A percentile compares a stretch with the other conserved stretches of the same genome.
Evolutionary conservation across 352 stramenopile genomes (phyloP).

Genomic region (Globisporangium sylvaticum): DNA sequence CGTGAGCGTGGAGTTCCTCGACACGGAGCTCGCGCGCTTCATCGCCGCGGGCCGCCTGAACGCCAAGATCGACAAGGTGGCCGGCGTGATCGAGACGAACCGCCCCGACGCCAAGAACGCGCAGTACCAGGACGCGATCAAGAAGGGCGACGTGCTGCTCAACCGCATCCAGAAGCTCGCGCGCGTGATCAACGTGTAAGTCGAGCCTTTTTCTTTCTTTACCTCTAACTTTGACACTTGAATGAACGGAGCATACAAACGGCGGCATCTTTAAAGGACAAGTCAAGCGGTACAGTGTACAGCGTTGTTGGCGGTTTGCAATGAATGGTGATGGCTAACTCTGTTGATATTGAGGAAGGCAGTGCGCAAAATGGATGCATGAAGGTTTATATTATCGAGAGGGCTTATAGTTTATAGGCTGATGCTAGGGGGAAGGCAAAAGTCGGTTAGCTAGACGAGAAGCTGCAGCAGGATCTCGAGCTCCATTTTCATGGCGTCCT

Average conservation of each 20-base stretch:
- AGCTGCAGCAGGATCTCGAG: conserved; percentile 46
- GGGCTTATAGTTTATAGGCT: background rate
- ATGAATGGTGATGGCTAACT: background rate
- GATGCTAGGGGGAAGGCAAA: background rate
- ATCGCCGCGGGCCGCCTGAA: conserved; percentile 96
- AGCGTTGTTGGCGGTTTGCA: background rate
- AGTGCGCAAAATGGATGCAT: background rate
- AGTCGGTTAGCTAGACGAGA: conserved; percentile 22
- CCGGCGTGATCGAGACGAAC: conserved; percentile 98
- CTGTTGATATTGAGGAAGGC: background rate
- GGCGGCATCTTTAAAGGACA: background rate
- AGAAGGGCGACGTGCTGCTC: conserved; percentile 97
- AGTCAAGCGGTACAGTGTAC: no score
- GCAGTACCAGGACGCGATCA: conserved; percentile 98
- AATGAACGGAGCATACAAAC: background rate
- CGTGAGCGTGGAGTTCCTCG: conserved; percentile 92
- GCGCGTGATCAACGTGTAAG: conserved; percentile 93
- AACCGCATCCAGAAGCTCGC: conserved; percentile 99
- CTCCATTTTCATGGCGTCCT: conserved; percentile 53
- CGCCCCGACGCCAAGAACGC: conserved; percentile 97
- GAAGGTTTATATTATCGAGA: background rate
- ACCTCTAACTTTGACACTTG: background rate
- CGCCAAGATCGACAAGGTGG: conserved; percentile 99
- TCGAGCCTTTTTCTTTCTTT: background rate
- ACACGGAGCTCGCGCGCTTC: conserved; percentile 96